These are phyloP conservation scores for Mortierella sp. DNA, from an alignment of 371 early-diverging fungal species.

Conservation along the genomic window DNA sequence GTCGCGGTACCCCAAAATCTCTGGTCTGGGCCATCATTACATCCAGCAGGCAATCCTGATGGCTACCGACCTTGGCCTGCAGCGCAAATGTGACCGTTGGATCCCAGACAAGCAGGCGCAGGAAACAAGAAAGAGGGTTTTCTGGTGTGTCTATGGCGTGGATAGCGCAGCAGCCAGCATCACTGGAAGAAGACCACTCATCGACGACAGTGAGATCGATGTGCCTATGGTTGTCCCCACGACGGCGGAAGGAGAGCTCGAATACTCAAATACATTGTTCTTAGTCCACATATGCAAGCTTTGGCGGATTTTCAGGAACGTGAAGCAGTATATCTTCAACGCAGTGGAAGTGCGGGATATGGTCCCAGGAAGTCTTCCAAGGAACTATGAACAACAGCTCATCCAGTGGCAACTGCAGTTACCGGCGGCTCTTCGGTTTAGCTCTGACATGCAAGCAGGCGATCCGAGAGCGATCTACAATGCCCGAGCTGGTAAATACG, in stretches of 20 bases:
- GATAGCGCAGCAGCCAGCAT: conserved; percentile 37
- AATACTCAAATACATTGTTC: conserved; percentile 27
- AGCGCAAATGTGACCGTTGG: conserved; percentile 55
- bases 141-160: conserved; percentile 47
- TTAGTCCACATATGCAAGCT: conserved; percentile 48
- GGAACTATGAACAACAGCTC: conserved; percentile 48
- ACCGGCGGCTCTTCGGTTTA: conserved; percentile 41
- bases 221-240: conserved; percentile 27
- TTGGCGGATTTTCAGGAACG: conserved; percentile 47
- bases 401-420: conserved; percentile 53
- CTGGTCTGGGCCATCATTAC: conserved; percentile 33
- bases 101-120: conserved; percentile 43
- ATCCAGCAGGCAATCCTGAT: conserved; percentile 48
- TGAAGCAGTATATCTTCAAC: conserved; percentile 51
- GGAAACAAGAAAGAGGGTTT: conserved; percentile 37
- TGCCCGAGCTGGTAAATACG: conserved; percentile 32
- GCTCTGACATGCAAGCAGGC: conserved; percentile 25
- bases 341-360: conserved; percentile 47
- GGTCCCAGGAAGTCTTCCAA: conserved; percentile 49
- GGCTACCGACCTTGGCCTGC: conserved; percentile 44
- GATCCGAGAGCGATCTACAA: conserved; percentile 33
- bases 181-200: conserved; percentile 38
- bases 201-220: conserved; percentile 46
- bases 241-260: conserved; percentile 24
- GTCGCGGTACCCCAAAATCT: conserved; percentile 46